These are phyloP conservation scores for Chlorociboria aeruginascens DNA, from an alignment of 495 filamentous ascomycete species.

Conservation along the genomic window DNA sequence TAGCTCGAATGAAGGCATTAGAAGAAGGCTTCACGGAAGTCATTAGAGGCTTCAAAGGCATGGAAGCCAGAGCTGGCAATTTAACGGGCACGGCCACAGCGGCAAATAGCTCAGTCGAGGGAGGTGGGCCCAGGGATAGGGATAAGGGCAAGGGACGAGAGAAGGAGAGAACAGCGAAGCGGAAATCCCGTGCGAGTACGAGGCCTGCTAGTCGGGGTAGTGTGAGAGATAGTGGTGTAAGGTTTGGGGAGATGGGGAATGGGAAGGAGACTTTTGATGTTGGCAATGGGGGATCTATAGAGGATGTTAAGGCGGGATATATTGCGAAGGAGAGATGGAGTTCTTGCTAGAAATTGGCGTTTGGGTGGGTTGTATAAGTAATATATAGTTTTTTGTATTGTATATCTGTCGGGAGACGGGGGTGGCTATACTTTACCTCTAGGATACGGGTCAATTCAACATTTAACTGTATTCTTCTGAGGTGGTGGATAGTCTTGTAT, in stretches of 20 bases:
- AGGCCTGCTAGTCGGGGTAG: too few species aligned
- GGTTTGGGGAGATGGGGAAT: neutral
- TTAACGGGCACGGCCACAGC: slow-evolving; percentile 15
- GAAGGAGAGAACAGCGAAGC: slow-evolving; percentile 5
- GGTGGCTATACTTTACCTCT: too few species aligned
- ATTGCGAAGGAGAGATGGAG: too few species aligned
- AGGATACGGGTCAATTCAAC: too few species aligned
- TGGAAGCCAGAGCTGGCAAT: slow-evolving; percentile 13
- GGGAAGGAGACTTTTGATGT: neutral
- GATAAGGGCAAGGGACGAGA: slow-evolving; percentile 19
- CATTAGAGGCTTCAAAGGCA: slow-evolving; percentile 67
- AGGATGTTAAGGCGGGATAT: too few species aligned
- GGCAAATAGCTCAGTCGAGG: slow-evolving; percentile 14
- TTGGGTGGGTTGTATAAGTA: too few species aligned
- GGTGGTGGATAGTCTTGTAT: too few species aligned
- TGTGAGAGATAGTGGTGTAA: neutral
- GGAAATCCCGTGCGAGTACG: neutral
- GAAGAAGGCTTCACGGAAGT: slow-evolving; percentile 80
- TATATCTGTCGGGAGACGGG: too few species aligned
- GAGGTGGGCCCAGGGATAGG: slow-evolving; percentile 13
- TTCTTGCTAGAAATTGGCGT: too few species aligned
- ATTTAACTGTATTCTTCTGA: too few species aligned
- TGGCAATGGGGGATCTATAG: too few species aligned
- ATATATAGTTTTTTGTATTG: too few species aligned
- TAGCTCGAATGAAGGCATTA: slow-evolving; percentile 84